Percentiles rank a stretch among this genome's conserved stretches.
These are phyloP conservation scores for Metschnikowia dekortorum DNA, from an alignment of 805 yeast genomes.

Conservation along the genomic window DNA sequence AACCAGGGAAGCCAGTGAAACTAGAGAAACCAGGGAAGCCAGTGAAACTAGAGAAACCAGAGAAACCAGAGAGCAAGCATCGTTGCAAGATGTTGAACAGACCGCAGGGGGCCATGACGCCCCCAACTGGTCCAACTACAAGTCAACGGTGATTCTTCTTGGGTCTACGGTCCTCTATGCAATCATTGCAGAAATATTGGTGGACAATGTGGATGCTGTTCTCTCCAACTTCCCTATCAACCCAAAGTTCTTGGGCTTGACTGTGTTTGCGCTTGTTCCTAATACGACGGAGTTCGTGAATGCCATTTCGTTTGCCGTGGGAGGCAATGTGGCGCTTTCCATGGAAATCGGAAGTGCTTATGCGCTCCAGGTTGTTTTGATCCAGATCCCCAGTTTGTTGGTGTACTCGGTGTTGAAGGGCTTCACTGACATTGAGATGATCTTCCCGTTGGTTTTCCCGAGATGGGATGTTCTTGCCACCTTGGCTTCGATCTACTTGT, in stretches of 20 bases:
- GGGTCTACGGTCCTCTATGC: slow-evolving; percentile 88
- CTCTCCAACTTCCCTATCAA: slow-evolving; percentile 72
- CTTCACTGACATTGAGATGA: slow-evolving; percentile 36
- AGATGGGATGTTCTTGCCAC: slow-evolving; percentile 92
- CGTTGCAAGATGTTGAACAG: slow-evolving; percentile 1
- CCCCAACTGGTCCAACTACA: slow-evolving; percentile 90
- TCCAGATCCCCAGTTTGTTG: slow-evolving; percentile 90
- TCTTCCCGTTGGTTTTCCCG: slow-evolving; percentile 86
- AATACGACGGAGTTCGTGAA: slow-evolving; percentile 95
- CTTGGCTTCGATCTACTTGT: slow-evolving; percentile 78
- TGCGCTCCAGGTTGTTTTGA: slow-evolving; percentile 88
- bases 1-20: background rate
- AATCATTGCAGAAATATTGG: slow-evolving; percentile 88
- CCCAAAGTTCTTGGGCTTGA: slow-evolving; percentile 88
- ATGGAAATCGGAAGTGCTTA: slow-evolving; percentile 99
- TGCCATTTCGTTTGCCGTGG: slow-evolving; percentile 93
- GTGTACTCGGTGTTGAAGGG: slow-evolving; percentile 57
- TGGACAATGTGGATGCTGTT: slow-evolving; percentile 88
- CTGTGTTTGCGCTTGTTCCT: slow-evolving; percentile 93
- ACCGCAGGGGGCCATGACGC: slow-evolving; percentile 81
- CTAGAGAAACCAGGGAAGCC: background rate
- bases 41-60: background rate
- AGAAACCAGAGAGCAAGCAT: background rate
- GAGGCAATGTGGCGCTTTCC: slow-evolving; percentile 92
- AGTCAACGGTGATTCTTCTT: slow-evolving; percentile 76